Evolutionary conservation across 352 stramenopile species (phyloP).

Genomic region (Poterioochromonas sp.): DNA sequence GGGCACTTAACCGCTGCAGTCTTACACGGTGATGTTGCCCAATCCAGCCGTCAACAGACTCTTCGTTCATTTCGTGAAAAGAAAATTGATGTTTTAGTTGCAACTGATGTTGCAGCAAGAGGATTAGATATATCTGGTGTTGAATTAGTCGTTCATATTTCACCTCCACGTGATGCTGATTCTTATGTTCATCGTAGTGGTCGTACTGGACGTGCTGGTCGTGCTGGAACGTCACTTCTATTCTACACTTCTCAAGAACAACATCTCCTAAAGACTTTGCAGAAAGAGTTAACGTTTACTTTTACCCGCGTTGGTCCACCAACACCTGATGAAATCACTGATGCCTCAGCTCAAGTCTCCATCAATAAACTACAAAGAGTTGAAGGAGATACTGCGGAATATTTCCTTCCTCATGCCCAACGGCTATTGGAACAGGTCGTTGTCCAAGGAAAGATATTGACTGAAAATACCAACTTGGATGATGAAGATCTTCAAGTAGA

Average conservation of each 20-base stretch:
- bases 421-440: not conserved
- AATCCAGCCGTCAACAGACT: slow-evolving; percentile 87
- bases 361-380: not conserved
- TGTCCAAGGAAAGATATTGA: too few relatives aligned
- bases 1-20: slow-evolving; percentile 38
- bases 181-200: slow-evolving; percentile 97
- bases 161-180: slow-evolving; percentile 82
- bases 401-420: slow-evolving; percentile 4
- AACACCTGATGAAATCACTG: slow-evolving; percentile 72
- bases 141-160: slow-evolving; percentile 90
- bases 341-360: slow-evolving; percentile 51
- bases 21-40: slow-evolving; percentile 93
- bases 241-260: slow-evolving; percentile 65
- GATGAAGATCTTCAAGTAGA: too few relatives aligned
- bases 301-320: slow-evolving; percentile 34
- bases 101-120: slow-evolving; percentile 97
- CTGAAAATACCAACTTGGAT: too few relatives aligned
- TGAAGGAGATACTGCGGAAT: not conserved
- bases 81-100: slow-evolving; percentile 84
- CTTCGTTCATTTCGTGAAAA: slow-evolving; percentile 89
- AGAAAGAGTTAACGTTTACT: slow-evolving; percentile 42
- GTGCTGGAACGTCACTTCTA: slow-evolving; percentile 91
- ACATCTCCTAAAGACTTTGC: not conserved
- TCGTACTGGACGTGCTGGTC: slow-evolving; percentile 85
- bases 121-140: slow-evolving; percentile 85